Base-by-base conservation (phyloP, 129 eudicot genomes). In the Tagetes erecta region DNA sequence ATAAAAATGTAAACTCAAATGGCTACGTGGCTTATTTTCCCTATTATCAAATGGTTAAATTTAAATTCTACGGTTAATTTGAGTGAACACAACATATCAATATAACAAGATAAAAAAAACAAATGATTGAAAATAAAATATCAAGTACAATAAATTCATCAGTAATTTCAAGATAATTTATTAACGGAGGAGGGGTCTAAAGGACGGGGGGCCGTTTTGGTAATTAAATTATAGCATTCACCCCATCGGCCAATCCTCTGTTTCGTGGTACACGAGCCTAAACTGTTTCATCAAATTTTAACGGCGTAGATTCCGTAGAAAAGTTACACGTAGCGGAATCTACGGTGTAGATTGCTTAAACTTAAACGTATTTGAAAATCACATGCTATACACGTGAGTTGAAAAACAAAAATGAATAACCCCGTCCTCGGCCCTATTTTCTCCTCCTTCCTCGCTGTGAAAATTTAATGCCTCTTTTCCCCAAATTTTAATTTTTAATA, bases 311-410 rank as follows among this genome's bases (percentile, higher is more conserved):
- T 80, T 62, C 35, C 67, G 78, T 37, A 10, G 12, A 46, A 1
- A n/a, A 8, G 34, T 35, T 50, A 70, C 82, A 70, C 67, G 67
- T 63, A 70, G 74, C 84, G 58, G 66, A 66, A 86, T 86, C 78
- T 36, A 59, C 76, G 92, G 85, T 77, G 37, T 33, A 36, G 53
- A 75, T 60, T 8, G 44, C 76, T 36, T 51, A 36, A 41, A 20
- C 27, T 20, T 20, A 14, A 38, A 7, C 14, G 6, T 30, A 59
- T 56, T 72, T 67, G 44, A 67, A 39, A 34, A 49, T 35, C 57
- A 81, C 73, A 67, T 82, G 44, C 71, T 68, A 75, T 82, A 70
- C 91, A 86, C 96, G 90, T 85, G 96, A 72, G 78, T 0, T 73
- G 59, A 80, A 53, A 55, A 52, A 65, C 40, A 36, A 65, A 72